phyloP scores from a whole-genome alignment of 1,284 basidiomycete genomes.

The Apiotrichum domesticum region DNA sequence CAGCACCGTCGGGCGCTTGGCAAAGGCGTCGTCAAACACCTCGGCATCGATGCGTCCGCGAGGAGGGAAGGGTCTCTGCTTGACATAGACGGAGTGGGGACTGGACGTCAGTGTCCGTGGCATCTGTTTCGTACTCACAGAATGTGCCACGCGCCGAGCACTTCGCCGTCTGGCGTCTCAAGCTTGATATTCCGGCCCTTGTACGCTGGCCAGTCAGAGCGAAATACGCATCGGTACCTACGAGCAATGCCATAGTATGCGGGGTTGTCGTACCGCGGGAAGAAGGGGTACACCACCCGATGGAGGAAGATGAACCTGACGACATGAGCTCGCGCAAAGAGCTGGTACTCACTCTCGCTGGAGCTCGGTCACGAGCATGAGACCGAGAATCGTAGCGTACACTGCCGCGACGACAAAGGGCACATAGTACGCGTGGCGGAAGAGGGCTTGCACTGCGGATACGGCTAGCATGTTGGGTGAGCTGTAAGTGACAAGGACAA shows the following conservation, averaged over 20 bases:
- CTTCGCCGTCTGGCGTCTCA: slow-evolving; percentile 66
- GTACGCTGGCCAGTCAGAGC: slow-evolving; percentile 53
- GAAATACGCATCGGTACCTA: slow-evolving; percentile 47
- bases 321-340: neutral
- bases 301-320: slow-evolving; percentile 61
- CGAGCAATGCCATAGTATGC: slow-evolving; percentile 75
- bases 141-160: slow-evolving; percentile 83
- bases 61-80: slow-evolving; percentile 19
- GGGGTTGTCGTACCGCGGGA: slow-evolving; percentile 59
- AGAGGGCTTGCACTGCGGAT: neutral
- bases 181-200: slow-evolving; percentile 71
- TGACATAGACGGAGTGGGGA: slow-evolving; percentile 24
- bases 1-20: slow-evolving; percentile 64
- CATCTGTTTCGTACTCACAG: slow-evolving; percentile 48
- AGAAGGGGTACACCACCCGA: slow-evolving; percentile 59
- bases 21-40: slow-evolving; percentile 53
- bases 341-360: slow-evolving; percentile 61
- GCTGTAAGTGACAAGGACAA: too few species aligned
- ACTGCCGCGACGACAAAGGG: slow-evolving; percentile 48
- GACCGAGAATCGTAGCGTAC: slow-evolving; percentile 55
- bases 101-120: slow-evolving; percentile 12
- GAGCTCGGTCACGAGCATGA: slow-evolving; percentile 59
- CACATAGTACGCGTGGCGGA: slow-evolving; percentile 10
- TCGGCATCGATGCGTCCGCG: slow-evolving; percentile 17
- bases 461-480: too few species aligned